Conservation (phyloP, 2,329 filamentous ascomycete genomes). For the Talaromyces sp. region DNA sequence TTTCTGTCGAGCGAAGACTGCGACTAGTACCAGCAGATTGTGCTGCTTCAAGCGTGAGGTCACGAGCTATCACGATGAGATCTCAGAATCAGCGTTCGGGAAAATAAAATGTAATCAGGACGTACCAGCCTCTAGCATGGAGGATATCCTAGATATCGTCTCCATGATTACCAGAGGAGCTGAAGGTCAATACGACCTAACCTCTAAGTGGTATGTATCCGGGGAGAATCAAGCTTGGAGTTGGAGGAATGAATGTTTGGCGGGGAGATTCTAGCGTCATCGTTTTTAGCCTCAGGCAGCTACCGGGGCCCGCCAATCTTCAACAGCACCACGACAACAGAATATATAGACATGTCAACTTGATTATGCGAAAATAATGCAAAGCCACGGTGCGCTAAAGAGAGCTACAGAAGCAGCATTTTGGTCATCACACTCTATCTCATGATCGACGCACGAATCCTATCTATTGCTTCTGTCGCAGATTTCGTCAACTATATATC, state of each 20-base stretch:
- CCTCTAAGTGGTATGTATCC: neutral
- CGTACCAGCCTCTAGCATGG: conserved; percentile 87
- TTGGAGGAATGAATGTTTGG: neutral
- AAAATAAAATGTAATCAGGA: conserved; percentile 9
- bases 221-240: neutral
- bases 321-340: neutral
- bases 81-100: neutral
- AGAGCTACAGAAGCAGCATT: neutral
- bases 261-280: conserved; percentile 11
- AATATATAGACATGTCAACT: neutral
- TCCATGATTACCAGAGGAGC: conserved; percentile 63
- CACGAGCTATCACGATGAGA: conserved; percentile 64
- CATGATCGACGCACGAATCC: conserved; percentile 19
- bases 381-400: neutral
- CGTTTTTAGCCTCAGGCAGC: neutral
- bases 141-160: conserved; percentile 90
- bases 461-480: conserved; percentile 46
- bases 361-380: neutral
- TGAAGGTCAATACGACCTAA: conserved; percentile 8
- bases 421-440: neutral
- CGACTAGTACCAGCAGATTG: conserved; percentile 69
- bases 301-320: neutral
- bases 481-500: conserved; percentile 64
- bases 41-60: conserved; percentile 95
- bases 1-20: conserved; percentile 53